Base-by-base conservation (phyloP, 1,284 basidiomycete genomes). In the Mycena citricolor region DNA sequence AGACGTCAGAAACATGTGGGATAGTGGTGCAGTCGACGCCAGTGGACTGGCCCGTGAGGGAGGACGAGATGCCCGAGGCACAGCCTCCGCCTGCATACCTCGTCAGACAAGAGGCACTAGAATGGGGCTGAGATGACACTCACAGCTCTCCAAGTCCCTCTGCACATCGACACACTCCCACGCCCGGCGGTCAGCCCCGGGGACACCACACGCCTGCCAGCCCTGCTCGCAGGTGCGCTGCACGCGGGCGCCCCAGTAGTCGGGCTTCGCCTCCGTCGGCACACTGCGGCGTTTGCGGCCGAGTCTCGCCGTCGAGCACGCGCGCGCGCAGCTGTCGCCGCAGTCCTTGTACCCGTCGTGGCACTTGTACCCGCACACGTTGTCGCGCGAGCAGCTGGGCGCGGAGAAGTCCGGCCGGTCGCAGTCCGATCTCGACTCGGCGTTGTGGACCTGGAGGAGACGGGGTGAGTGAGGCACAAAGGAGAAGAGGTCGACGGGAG, bases 31-130 rank as follows among this genome's bases (percentile, higher is more conserved):
- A 45, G 37, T 45, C 43, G 10, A 57, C 17, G 58, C 56, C 24
- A 60, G 21, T 39, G 3, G 36, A 25, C 5, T 30, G 21, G 21
- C 40, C 42, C 12, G 40, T 31, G 22, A 46, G 44, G 46, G 57
- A 54, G 2, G 57, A 43, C 28, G 46, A 39, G 11, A 54, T 42
- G 10, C 49, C 49, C 16, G 54, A 31, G 20, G 54, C 54, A 55
- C 66, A 67, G n/a, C 64, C 65, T 33, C 65, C 65, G 40, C 65
- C 63, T 65, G 48, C 17, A 26, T n/a, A 29, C 21, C 14, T 25
- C 26, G 17, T 26, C 19, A 20, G 14, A 51, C 23, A 32, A 16
- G 11, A 23, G 1, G 22, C 32, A 6, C 8, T 16, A 24, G 14
- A 32, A 30, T 28, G 11, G 17, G 37, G 35, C 17, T 33, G 13